A percentile compares a stretch with the other conserved stretches of the same genome.
Conservation (phyloP, 805 yeast species). For the Cyberlindnera xylosilytica region DNA sequence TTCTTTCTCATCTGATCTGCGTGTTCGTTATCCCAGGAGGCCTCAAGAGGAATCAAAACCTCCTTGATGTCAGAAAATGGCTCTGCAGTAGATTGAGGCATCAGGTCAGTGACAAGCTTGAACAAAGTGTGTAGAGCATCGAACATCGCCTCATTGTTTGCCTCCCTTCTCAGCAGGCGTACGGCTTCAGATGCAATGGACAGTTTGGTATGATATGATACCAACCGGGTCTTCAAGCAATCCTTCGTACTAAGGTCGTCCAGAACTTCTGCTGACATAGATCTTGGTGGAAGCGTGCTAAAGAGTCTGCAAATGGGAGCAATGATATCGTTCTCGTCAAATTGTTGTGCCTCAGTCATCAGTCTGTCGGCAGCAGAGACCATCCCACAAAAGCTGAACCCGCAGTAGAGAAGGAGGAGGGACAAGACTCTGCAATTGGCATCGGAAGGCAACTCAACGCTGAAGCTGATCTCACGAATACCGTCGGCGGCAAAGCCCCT, state of each 20-base stretch:
- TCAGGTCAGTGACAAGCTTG: not conserved
- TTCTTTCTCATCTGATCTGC: not conserved
- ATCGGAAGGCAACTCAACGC: constrained; percentile 3
- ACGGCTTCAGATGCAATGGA: not conserved
- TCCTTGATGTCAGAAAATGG: not conserved
- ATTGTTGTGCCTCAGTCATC: constrained; percentile 1
- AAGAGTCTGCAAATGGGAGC: not conserved
- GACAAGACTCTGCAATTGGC: not conserved
- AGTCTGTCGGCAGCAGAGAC: not conserved
- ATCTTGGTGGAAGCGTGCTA: not conserved
- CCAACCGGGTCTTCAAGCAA: constrained; percentile 3
- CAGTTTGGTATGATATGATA: not conserved
- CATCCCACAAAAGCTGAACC: constrained; percentile 1
- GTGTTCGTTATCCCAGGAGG: not conserved
- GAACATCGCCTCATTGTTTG: not conserved
- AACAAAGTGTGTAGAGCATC: constrained; percentile 1
- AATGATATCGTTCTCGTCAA: not conserved
- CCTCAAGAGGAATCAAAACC: not conserved
- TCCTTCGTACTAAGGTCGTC: not conserved
- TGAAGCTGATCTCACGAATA: constrained; percentile 12
- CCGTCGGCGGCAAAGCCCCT: constrained; percentile 10
- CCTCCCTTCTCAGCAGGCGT: not conserved
- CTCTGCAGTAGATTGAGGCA: constrained; percentile 6
- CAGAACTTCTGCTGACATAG: not conserved
- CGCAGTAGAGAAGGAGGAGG: constrained; percentile 8